Evolutionary conservation across 768 basidiomycete species (phyloP), one percentile per base, ranked within the genome.

Genomic region (Suillus fuscotomentosus): DNA sequence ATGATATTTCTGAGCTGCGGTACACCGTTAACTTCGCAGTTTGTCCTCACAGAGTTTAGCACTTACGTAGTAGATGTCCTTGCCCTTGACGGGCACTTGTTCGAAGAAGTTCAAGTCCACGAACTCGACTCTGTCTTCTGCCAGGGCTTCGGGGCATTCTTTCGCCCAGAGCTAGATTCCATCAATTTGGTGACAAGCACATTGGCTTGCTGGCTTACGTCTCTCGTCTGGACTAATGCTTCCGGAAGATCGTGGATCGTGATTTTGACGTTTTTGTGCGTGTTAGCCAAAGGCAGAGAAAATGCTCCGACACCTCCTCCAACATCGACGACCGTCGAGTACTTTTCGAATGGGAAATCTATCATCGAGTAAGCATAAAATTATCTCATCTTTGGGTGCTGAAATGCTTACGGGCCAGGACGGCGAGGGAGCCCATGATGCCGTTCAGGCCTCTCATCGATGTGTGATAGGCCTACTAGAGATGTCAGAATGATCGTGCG

Each of bases 61-160:
- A 65, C 77, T 17, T 64, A 76, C 77, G 34, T 76, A 79, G 62
- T 79, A 79, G n/a, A 76, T 54, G 24, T 76, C 70, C 42, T 70
- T 67, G 1, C 63, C 73, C 51, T 67, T 63, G 6, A 70, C 68
- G 1, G 74, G 76, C 47, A 64, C 39, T 45, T 75, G 65, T 15
- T 67, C 66, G 38, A 79, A 68, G 63, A 79, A 77, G 60, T 76
- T 65, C 2, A 76, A 68, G 2, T 71, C 67, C 8, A 62, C 22
- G 47, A 79, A 77, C 22, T 71, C 67, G 3, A 76, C 67, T 38
- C 72, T 66, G 39, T 22, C 68, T 55, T 70, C 70, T 38, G 67
- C 47, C 7, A 76, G 41, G 22, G 66, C 70, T 47, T 70, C 65
- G 5, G 75, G 76, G 22, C 63, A 71, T 5, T 73, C 69, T 41